A percentile compares a stretch with the other conserved stretches of the same genome.
Conservation (phyloP, 805 yeast genomes). For the Wickerhamomyces strasburgensis region DNA sequence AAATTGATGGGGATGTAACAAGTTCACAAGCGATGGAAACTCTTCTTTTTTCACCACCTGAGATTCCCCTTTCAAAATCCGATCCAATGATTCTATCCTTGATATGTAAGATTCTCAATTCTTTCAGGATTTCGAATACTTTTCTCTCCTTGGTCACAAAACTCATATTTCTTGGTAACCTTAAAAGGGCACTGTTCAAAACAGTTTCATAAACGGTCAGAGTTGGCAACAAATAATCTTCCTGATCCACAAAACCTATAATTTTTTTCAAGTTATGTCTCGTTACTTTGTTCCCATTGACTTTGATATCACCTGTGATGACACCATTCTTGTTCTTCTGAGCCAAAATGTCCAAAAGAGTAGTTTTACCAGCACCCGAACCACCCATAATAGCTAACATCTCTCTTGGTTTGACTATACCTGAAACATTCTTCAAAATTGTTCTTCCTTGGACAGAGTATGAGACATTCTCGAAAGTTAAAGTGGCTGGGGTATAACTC, state of each 20-base stretch:
- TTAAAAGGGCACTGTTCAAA: conserved; percentile 79
- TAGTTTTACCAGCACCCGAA: conserved; percentile 97
- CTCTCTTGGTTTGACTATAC: conserved; percentile 80
- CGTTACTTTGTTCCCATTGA: conserved; percentile 60
- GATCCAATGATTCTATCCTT: conserved; percentile 86
- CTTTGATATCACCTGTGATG: conserved; percentile 59
- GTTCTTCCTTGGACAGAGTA: conserved; percentile 51
- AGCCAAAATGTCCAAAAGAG: conserved; percentile 86
- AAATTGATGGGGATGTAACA: conserved; percentile 80
- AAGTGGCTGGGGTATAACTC: conserved; percentile 57
- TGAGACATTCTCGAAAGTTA: conserved; percentile 69
- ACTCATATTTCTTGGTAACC: conserved; percentile 82
- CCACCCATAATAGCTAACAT: conserved; percentile 97
- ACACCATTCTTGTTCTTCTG: conserved; percentile 78
- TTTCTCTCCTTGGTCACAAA: conserved; percentile 65
- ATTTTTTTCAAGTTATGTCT: conserved; percentile 51
- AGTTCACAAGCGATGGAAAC: conserved; percentile 92
- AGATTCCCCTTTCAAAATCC: conserved; percentile 84
- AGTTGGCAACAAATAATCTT: conserved; percentile 85
- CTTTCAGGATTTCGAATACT: conserved; percentile 80
- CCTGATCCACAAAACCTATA: conserved; percentile 95
- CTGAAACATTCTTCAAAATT: conserved; percentile 63
- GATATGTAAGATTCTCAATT: conserved; percentile 76
- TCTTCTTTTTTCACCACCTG: conserved; percentile 89
- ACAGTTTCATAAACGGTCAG: conserved; percentile 95